These are phyloP conservation scores for Salvia miltiorrhiza DNA, from an alignment of 257 asterid genomes.

Conservation along the genomic window DNA sequence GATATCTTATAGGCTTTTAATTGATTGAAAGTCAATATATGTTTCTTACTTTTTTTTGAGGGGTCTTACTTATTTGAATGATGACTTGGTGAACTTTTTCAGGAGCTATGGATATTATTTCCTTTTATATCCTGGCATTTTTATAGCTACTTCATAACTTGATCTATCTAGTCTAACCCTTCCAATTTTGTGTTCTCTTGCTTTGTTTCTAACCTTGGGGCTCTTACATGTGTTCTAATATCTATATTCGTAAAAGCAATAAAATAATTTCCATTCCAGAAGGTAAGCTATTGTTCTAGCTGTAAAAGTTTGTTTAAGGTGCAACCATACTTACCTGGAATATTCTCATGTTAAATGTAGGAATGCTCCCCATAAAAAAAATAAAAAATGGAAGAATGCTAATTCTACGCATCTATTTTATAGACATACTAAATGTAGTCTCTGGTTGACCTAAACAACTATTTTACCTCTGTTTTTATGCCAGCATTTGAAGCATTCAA, in stretches of 20 bases:
- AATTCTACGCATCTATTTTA: not conserved
- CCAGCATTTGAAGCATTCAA: conserved; percentile 11
- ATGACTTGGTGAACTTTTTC: conserved; percentile 8
- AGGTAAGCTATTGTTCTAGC: not conserved
- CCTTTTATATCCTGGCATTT: not conserved
- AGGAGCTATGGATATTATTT: not conserved
- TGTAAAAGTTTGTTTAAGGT: conserved; percentile 10
- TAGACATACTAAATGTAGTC: not conserved
- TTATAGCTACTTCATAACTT: not conserved
- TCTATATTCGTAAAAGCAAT: not conserved
- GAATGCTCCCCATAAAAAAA: no score
- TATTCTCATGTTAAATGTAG: not conserved
- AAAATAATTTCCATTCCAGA: not conserved
- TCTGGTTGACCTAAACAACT: not conserved
- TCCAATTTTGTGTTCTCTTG: conserved; percentile 5
- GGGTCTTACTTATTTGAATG: not conserved
- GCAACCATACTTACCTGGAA: not conserved
- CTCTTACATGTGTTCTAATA: not conserved
- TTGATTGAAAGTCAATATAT: not conserved
- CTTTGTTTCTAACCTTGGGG: not conserved
- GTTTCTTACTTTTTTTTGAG: no score
- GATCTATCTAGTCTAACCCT: conserved; percentile 7
- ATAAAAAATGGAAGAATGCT: not conserved
- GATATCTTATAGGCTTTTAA: not conserved
- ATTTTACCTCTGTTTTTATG: not conserved